Evolutionary conservation across 768 basidiomycete genomes (phyloP).

Genomic region (Polyporus arcularius): DNA sequence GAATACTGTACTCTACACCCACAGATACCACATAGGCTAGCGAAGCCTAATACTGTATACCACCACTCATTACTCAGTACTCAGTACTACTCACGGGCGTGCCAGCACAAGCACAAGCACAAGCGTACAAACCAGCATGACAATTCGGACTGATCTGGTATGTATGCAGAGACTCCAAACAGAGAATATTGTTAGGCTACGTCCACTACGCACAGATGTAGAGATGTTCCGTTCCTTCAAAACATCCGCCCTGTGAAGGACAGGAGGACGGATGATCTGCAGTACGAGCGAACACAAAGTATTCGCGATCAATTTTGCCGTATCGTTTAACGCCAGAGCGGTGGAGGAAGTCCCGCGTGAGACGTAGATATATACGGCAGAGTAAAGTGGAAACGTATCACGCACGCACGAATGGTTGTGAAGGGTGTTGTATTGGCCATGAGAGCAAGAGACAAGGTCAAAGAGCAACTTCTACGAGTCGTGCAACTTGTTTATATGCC

Average conservation of each 20-base stretch:
- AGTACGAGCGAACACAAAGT: constrained; percentile 29
- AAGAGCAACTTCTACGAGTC: no score
- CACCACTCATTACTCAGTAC: no score
- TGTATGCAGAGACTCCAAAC: neutral
- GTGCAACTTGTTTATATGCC: no score
- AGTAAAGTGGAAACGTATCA: neutral
- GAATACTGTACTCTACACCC: no score
- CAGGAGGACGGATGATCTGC: constrained; percentile 62
- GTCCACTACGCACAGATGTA: neutral
- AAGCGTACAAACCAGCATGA: no score
- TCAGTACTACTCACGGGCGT: no score
- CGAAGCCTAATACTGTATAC: no score
- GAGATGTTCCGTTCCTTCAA: constrained; percentile 39
- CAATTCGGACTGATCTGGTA: no score
- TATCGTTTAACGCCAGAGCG: constrained; percentile 70
- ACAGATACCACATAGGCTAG: no score
- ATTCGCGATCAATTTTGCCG: constrained; percentile 47
- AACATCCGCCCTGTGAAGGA: constrained; percentile 42
- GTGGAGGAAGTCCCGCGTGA: constrained; percentile 39
- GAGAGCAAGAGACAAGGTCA: no score
- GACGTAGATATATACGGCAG: constrained; percentile 21
- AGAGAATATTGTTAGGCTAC: neutral
- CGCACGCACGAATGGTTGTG: neutral
- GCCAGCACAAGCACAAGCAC: no score
- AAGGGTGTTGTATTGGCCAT: neutral